Evolutionary conservation across 2,329 filamentous ascomycete genomes (phyloP).

Genomic region (Pochonia chlamydosporia): DNA sequence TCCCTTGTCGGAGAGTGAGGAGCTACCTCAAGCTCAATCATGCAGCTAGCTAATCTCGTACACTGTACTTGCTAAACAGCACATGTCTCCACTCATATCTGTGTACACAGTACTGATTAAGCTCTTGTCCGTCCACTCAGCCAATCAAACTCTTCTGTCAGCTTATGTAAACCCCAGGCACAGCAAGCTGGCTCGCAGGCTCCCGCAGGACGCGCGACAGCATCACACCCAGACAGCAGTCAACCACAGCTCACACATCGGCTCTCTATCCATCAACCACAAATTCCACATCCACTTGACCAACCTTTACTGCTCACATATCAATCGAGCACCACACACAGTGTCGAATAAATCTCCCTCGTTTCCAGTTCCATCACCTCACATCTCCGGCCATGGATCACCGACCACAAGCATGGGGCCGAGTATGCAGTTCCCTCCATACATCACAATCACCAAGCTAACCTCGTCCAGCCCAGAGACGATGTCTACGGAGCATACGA

Average conservation of each 20-base stretch:
- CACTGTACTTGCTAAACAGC: not conserved
- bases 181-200: constrained; percentile 20
- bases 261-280: constrained; percentile 11
- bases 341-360: not conserved
- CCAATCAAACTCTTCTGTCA: constrained; percentile 22
- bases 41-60: not conserved
- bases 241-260: constrained; percentile 9
- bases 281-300: not conserved
- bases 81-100: rapidly evolving
- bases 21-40: not conserved
- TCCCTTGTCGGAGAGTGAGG: not conserved
- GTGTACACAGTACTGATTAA: not conserved
- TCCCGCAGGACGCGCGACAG: constrained; percentile 30
- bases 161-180: constrained; percentile 22
- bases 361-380: constrained; percentile 1
- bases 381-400: constrained; percentile 53
- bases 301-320: not conserved
- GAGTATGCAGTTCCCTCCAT: constrained; percentile 44
- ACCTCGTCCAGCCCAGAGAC: constrained; percentile 70
- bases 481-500: constrained; percentile 96
- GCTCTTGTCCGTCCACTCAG: not conserved
- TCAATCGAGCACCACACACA: not conserved
- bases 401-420: constrained; percentile 66
- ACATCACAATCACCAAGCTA: constrained; percentile 10
- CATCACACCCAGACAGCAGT: not conserved